Evolutionary conservation across 1,284 basidiomycete species (phyloP), one percentile per base, ranked within the genome.

Genomic region (Cutaneotrichosporon mucoides): DNA sequence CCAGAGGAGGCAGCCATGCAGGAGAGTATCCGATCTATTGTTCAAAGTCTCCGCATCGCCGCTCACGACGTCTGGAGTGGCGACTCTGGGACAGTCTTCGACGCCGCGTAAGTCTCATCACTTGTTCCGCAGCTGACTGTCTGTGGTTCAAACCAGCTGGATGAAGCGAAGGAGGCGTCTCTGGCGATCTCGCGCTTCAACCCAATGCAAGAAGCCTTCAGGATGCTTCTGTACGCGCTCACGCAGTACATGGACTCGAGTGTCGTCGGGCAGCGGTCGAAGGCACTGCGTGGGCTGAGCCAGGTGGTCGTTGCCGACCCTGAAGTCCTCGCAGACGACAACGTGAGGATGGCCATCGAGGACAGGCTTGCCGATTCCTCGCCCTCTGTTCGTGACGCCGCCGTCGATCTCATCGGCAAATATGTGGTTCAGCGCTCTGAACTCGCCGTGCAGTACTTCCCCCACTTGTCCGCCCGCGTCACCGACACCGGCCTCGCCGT

Each of bases 391-490:
- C 88, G 95, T 40, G 96, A 99, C 75, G 90, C 92, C 5, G 92
- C 95, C 5, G 89, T 99, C 7, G 93, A 96, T 63, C 81, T 99
- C 51, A 89, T 99, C 60, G 93, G 95, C 35, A 95, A 92, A 78
- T 96, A 97, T 71, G 87, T 98, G 77, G 85, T 94, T 34, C 87
- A 91, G 59, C 87, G 88, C 3, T 89, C 91, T 0, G 85, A 88
- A 59, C 85, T 96, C 34, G 90, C 90, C 0, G 83, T 84, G 3
- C 85, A 90, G 64, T 96, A 97, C 78, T 93, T 93, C 70, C 82
- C 84, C 43, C 86, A 86, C 74, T 88, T 99, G 42, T 85, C 88
- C 4, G 88, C 89, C 58, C 87, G 94, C 8, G 90, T 96, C 67
- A 88, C 89, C 45, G 95, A 99, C 73, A 89, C 92, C 43, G 93